These are phyloP conservation scores for Pseudopyricularia cyperi DNA, from an alignment of 2,329 filamentous ascomycete species.

Conservation along the genomic window DNA sequence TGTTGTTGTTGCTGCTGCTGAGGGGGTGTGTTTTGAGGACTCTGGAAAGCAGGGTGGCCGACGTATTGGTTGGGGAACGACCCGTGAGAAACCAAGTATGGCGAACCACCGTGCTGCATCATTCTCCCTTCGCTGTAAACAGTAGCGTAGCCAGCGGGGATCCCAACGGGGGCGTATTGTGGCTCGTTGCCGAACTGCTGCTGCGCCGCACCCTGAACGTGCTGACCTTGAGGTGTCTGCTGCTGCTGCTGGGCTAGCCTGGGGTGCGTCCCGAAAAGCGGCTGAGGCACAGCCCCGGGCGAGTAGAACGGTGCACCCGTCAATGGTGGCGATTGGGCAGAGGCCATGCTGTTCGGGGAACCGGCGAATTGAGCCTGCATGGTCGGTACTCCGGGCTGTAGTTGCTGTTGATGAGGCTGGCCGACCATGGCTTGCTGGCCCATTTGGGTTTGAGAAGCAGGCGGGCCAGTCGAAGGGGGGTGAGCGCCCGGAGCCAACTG, in stretches of 20 bases:
- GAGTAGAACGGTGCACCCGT: background rate
- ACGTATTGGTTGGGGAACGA: background rate
- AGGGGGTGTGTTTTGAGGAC: constrained; percentile 3
- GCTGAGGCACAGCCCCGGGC: constrained; percentile 2
- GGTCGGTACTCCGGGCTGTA: background rate
- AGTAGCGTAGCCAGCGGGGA: constrained; percentile 20
- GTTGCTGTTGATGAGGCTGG: constrained; percentile 4
- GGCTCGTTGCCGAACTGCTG: constrained; percentile 13
- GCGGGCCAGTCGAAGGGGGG: background rate
- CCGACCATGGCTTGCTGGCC: background rate
- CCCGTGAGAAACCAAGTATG: constrained; percentile 3
- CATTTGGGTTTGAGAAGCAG: background rate
- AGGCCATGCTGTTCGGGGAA: background rate
- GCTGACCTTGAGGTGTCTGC: background rate
- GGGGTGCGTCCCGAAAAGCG: background rate
- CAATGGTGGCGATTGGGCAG: background rate
- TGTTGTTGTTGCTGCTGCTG: constrained; percentile 4
- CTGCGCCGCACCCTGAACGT: background rate
- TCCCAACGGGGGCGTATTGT: constrained; percentile 22
- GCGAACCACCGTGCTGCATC: constrained; percentile 8
- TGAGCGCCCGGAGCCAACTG: background rate
- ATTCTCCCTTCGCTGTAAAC: constrained; percentile 22
- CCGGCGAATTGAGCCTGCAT: background rate
- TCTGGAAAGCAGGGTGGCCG: constrained; percentile 3
- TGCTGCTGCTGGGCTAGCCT: background rate